Conservation (phyloP, 148 eudicot genomes). For the Tetragonia tetragonoides region DNA sequence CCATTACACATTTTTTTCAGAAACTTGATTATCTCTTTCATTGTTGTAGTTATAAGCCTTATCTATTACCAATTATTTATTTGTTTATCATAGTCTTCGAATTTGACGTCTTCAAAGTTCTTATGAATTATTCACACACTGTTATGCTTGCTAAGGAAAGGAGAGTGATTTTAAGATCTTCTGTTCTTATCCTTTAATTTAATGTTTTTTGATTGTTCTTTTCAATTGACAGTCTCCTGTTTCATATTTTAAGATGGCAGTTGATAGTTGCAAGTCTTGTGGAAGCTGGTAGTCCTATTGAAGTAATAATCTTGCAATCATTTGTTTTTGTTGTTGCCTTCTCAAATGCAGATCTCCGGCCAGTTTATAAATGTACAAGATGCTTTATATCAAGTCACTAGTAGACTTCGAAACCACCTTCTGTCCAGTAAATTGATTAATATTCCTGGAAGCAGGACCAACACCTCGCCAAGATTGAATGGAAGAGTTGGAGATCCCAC, state of each 20-base stretch:
- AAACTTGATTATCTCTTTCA: too few relatives aligned
- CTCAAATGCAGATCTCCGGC: conserved; percentile 66
- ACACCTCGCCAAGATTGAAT: conserved; percentile 24
- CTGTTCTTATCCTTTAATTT: not conserved
- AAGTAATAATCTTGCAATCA: not conserved
- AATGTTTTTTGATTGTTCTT: not conserved
- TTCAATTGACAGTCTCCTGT: not conserved
- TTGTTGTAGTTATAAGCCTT: too few relatives aligned
- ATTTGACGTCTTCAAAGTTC: too few relatives aligned
- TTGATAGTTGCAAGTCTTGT: not conserved
- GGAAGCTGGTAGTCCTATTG: not conserved
- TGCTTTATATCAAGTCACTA: conserved; percentile 64
- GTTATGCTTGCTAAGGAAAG: not conserved
- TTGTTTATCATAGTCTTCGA: too few relatives aligned
- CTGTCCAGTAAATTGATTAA: conserved; percentile 32
- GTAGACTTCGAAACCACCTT: conserved; percentile 55
- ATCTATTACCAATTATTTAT: too few relatives aligned
- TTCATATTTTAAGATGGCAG: not conserved
- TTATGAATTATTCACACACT: too few relatives aligned
- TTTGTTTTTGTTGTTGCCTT: conserved; percentile 13
- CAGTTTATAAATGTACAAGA: conserved; percentile 60
- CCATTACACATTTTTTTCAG: too few relatives aligned
- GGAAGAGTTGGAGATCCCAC: conserved; percentile 35
- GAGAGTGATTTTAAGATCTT: not conserved
- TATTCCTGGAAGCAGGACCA: conserved; percentile 34